Percentiles rank a stretch among this genome's conserved stretches.
Conservation (phyloP, 345 rosid species). For the Boechera stricta region DNA sequence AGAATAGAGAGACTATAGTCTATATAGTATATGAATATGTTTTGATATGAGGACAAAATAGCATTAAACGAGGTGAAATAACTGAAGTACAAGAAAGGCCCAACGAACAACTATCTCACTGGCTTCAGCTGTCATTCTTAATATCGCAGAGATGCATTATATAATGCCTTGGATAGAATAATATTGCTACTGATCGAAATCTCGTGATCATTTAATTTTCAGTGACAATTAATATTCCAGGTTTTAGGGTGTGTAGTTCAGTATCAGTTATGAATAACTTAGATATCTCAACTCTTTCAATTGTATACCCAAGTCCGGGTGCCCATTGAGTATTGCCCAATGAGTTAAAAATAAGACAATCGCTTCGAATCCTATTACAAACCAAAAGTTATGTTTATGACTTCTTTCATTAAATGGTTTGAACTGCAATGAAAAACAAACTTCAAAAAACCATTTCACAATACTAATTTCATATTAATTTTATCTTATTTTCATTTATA, state of each 20-base stretch:
- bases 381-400: neutral
- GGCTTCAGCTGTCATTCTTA: conserved; percentile 42
- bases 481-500: too few species aligned
- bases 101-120: conserved; percentile 31
- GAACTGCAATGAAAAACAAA: neutral
- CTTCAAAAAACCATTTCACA: too few species aligned
- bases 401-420: neutral
- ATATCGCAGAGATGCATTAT: conserved; percentile 14
- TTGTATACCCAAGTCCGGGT: neutral
- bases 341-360: neutral
- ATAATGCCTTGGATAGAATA: conserved; percentile 16
- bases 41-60: conserved; percentile 5
- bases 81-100: conserved; percentile 24
- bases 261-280: conserved; percentile 8
- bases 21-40: neutral
- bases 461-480: too few species aligned
- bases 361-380: neutral
- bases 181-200: conserved; percentile 26
- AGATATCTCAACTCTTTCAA: conserved; percentile 29
- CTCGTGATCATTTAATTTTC: conserved; percentile 39
- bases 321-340: neutral
- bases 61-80: conserved; percentile 27
- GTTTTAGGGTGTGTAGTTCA: conserved; percentile 15
- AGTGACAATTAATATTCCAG: conserved; percentile 7
- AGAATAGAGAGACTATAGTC: neutral